A percentile compares a stretch with the other conserved stretches of the same genome.
phyloP scores from a whole-genome alignment of 2,329 filamentous ascomycete genomes.

The Ascochyta fabae region DNA sequence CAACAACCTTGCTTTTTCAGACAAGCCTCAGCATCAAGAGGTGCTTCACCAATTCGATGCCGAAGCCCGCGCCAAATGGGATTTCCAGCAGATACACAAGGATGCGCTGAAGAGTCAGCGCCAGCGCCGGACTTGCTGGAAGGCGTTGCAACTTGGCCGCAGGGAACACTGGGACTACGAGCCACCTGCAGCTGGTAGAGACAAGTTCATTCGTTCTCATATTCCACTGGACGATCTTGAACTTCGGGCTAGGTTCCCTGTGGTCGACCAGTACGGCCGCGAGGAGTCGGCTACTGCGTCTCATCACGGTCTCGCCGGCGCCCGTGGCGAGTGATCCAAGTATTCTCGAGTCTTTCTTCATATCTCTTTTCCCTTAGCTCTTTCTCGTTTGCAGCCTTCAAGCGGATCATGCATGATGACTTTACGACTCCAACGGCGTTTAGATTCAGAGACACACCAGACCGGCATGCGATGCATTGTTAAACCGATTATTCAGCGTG shows the following conservation, averaged over 20 bases:
- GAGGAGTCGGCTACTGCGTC: slow-evolving; percentile 41
- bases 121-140: slow-evolving; percentile 78
- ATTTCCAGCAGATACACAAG: slow-evolving; percentile 77
- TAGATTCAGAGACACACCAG: background rate
- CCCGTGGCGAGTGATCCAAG: slow-evolving; percentile 39
- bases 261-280: slow-evolving; percentile 55
- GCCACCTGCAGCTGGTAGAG: slow-evolving; percentile 71
- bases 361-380: background rate
- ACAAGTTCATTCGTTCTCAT: slow-evolving; percentile 80
- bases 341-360: background rate
- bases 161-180: slow-evolving; percentile 83
- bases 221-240: slow-evolving; percentile 83
- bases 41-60: slow-evolving; percentile 68
- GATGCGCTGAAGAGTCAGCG: slow-evolving; percentile 80
- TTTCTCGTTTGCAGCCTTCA: background rate
- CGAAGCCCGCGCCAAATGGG: slow-evolving; percentile 79
- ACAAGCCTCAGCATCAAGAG: slow-evolving; percentile 48
- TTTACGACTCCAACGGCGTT: slow-evolving; percentile 10
- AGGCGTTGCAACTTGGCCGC: slow-evolving; percentile 71
- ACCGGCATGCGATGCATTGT: background rate
- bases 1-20: slow-evolving; percentile 67
- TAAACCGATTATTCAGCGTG: background rate
- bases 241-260: slow-evolving; percentile 74
- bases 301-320: slow-evolving; percentile 46
- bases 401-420: background rate